These are phyloP conservation scores for Basipetospora sp. DNA, from an alignment of 2,329 filamentous ascomycete species.

Conservation along the genomic window DNA sequence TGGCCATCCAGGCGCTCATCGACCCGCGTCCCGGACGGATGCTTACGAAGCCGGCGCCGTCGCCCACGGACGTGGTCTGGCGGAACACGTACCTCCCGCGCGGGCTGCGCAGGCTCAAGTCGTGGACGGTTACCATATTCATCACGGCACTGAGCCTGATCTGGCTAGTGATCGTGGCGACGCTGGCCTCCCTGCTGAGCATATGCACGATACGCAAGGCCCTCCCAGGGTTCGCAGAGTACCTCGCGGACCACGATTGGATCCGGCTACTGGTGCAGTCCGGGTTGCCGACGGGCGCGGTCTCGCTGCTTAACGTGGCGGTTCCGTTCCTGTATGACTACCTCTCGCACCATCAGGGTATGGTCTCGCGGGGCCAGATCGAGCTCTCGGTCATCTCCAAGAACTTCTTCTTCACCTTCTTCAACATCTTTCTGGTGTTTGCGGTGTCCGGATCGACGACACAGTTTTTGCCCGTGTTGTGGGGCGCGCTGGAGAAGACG, in stretches of 20 bases:
- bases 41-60: slow-evolving; percentile 70
- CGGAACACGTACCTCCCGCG: slow-evolving; percentile 76
- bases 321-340: slow-evolving; percentile 93
- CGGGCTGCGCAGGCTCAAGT: slow-evolving; percentile 55
- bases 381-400: slow-evolving; percentile 92
- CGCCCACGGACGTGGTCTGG: slow-evolving; percentile 90
- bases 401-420: slow-evolving; percentile 98
- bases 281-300: slow-evolving; percentile 68
- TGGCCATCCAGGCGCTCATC: slow-evolving; percentile 88
- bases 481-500: slow-evolving; percentile 63
- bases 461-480: slow-evolving; percentile 57
- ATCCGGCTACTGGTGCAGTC: slow-evolving; percentile 69
- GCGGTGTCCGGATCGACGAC: slow-evolving; percentile 74
- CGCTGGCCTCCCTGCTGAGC: slow-evolving; percentile 65
- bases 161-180: slow-evolving; percentile 72
- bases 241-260: slow-evolving; percentile 53
- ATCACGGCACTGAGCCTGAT: slow-evolving; percentile 74
- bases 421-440: slow-evolving; percentile 95
- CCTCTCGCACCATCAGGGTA: slow-evolving; percentile 79
- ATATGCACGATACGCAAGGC: slow-evolving; percentile 64
- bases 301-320: slow-evolving; percentile 74
- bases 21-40: slow-evolving; percentile 79
- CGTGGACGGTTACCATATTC: slow-evolving; percentile 71
- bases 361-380: slow-evolving; percentile 87
- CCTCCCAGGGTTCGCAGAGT: slow-evolving; percentile 53